These are phyloP conservation scores for Pachysandra terminalis DNA, from an alignment of 164 flowering plant genomes.

Conservation along the genomic window DNA sequence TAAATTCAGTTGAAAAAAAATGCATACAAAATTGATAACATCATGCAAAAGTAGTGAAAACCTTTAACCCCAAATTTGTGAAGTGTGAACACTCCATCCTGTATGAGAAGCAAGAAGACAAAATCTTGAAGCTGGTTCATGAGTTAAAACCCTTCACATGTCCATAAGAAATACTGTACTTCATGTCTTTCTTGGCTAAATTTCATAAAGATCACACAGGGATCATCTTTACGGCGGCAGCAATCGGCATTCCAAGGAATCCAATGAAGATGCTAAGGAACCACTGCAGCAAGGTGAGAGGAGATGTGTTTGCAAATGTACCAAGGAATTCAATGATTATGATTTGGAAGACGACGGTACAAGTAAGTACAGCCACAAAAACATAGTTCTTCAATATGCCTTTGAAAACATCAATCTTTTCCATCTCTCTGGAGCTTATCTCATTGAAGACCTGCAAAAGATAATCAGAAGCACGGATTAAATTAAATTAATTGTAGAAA, in stretches of 20 bases:
- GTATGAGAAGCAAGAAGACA: background rate
- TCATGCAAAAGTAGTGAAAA: too few relatives aligned
- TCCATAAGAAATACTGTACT: slow-evolving; percentile 1
- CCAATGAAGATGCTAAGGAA: slow-evolving; percentile 61
- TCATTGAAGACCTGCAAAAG: slow-evolving; percentile 82
- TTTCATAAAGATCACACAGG: slow-evolving; percentile 52
- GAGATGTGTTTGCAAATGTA: slow-evolving; percentile 77
- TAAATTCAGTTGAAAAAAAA: too few relatives aligned
- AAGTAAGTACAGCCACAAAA: slow-evolving; percentile 61
- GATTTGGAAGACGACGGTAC: slow-evolving; percentile 74
- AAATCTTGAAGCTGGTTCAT: slow-evolving; percentile 4
- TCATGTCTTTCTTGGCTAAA: background rate
- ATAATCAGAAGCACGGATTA: background rate
- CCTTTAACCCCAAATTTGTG: too few relatives aligned
- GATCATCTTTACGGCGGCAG: slow-evolving; percentile 82
- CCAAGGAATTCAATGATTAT: slow-evolving; percentile 79
- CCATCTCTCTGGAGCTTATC: slow-evolving; percentile 93
- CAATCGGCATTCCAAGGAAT: slow-evolving; percentile 88
- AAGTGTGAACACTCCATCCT: too few relatives aligned
- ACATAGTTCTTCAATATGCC: slow-evolving; percentile 83
- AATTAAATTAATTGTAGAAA: background rate
- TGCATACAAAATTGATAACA: background rate
- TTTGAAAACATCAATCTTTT: slow-evolving; percentile 72
- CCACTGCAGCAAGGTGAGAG: slow-evolving; percentile 75
- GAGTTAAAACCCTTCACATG: background rate